Percentiles rank a stretch among this genome's conserved stretches.
phyloP scores from a whole-genome alignment of 805 yeast species.

The Hanseniaspora lindneri region DNA sequence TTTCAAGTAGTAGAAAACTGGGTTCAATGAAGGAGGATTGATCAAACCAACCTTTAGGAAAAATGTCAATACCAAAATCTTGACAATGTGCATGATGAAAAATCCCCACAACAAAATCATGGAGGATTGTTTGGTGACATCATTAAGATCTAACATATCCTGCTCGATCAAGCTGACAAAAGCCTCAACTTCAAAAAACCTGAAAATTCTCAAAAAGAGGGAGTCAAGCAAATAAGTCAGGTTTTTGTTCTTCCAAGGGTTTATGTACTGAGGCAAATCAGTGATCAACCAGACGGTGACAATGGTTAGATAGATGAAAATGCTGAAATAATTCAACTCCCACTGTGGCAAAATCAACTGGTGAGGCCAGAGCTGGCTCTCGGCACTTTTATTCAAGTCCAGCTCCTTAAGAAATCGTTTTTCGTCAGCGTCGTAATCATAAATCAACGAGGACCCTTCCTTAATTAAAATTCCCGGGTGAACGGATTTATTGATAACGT shows the following conservation, averaged over 20 bases:
- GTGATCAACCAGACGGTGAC: constrained; percentile 73
- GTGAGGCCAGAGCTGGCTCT: constrained; percentile 72
- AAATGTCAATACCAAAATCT: constrained; percentile 44
- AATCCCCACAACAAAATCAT: constrained; percentile 36
- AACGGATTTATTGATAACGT: constrained; percentile 51
- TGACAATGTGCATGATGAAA: constrained; percentile 42
- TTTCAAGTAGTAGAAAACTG: constrained; percentile 23
- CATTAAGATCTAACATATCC: constrained; percentile 37
- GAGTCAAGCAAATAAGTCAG: constrained; percentile 34
- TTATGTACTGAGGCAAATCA: constrained; percentile 76
- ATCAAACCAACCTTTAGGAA: constrained; percentile 57
- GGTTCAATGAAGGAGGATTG: constrained; percentile 57
- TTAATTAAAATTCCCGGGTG: constrained; percentile 63
- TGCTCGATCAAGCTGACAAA: constrained; percentile 37
- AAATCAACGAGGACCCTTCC: constrained; percentile 61
- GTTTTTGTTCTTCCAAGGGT: constrained; percentile 88
- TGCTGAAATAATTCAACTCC: constrained; percentile 21
- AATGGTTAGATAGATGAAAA: constrained; percentile 19
- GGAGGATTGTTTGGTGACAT: constrained; percentile 50
- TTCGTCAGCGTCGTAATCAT: constrained; percentile 46
- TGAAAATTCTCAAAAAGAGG: constrained; percentile 3
- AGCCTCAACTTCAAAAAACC: constrained; percentile 31
- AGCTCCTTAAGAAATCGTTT: constrained; percentile 36
- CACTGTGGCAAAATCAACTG: constrained; percentile 49
- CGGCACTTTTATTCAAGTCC: constrained; percentile 38